These are phyloP conservation scores for Verruconis gallopava DNA, from an alignment of 2,329 filamentous ascomycete genomes.

Conservation along the genomic window DNA sequence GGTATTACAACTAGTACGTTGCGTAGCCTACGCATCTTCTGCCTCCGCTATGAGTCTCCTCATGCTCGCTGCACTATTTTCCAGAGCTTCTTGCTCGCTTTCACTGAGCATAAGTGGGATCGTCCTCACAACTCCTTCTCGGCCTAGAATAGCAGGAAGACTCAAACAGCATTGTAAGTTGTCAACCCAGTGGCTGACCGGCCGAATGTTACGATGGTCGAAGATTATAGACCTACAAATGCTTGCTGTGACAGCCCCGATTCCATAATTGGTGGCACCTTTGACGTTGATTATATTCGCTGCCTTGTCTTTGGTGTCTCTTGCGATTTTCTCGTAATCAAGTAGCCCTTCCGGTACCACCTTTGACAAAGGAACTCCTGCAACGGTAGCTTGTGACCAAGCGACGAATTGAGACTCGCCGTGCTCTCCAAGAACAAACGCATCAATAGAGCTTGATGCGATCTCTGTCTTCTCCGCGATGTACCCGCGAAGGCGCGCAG, in stretches of 20 bases:
- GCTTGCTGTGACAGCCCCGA: constrained; percentile 34
- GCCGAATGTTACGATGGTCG: constrained; percentile 34
- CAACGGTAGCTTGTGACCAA: constrained; percentile 33
- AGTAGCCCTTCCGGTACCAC: constrained; percentile 18
- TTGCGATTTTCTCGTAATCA: constrained; percentile 25
- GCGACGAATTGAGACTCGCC: constrained; percentile 36
- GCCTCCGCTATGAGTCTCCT: constrained; percentile 25
- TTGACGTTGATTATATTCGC: constrained; percentile 37
- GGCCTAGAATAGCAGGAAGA: constrained; percentile 36
- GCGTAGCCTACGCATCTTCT: constrained; percentile 19
- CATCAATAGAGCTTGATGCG: constrained; percentile 26
- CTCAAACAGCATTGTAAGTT: constrained; percentile 37
- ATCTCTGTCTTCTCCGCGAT: constrained; percentile 27
- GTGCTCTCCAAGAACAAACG: constrained; percentile 37
- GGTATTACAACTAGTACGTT: no score
- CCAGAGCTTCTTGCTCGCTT: constrained; percentile 21
- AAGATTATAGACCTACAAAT: constrained; percentile 39
- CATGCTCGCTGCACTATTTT: constrained; percentile 24
- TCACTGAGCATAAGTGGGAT: constrained; percentile 24
- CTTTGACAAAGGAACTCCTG: constrained; percentile 27
- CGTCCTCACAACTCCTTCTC: constrained; percentile 31
- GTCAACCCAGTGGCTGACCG: constrained; percentile 37
- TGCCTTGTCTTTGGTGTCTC: constrained; percentile 34
- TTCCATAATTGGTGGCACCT: constrained; percentile 38
- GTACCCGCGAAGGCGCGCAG: constrained; percentile 34